Evolutionary conservation across 306 rosid species (phyloP), one percentile per base, ranked within the genome.

Genomic region (Cicer pinnatifidum): DNA sequence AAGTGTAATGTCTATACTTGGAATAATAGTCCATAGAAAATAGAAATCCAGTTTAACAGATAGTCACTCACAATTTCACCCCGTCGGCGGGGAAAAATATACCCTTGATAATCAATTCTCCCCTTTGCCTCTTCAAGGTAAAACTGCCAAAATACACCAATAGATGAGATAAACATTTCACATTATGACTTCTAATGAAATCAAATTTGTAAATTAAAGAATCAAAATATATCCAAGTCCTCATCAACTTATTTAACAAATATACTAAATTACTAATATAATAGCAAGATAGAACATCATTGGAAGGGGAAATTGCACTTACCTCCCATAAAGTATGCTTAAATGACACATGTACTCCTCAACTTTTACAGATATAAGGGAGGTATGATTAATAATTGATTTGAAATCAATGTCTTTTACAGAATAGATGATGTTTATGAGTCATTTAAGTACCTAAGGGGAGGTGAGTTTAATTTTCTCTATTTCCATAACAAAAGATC

Each of bases 121-220:
- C 97, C 98, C 73, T 91, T 94, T 41, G 82, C 89, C 72, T 94
- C 98, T 87, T 94, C 97, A 57, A 85, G 95, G 86, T 91, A 94
- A 86, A 91, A 91, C 97, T 93, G 89, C 59, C 17, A 85, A 78
- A 56, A 73, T 10, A 72, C 53, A 77, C 63, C 57, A 81, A 50
- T 13, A 35, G 33, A 53, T 41, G 50, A 71, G 66, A 68, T 40
- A 10, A 17, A 51, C 56, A 6, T 11, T 60, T 43, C 44, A 73
- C 68, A 15, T 0, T 51, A 12, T 69, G 46, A 37, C 61, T 28
- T 28, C 3, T 33, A 50, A 60, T 13, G 63, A 50, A 19, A 19
- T 12, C 37, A 43, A 46, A 15, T 46, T 37, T 38, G 11, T 70
- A 48, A 75, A 44, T 48, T 33, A 11, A 48, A 74, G 45, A 54